Conservation (phyloP, 768 basidiomycete genomes). For the Pleurotus cornucopiae region DNA sequence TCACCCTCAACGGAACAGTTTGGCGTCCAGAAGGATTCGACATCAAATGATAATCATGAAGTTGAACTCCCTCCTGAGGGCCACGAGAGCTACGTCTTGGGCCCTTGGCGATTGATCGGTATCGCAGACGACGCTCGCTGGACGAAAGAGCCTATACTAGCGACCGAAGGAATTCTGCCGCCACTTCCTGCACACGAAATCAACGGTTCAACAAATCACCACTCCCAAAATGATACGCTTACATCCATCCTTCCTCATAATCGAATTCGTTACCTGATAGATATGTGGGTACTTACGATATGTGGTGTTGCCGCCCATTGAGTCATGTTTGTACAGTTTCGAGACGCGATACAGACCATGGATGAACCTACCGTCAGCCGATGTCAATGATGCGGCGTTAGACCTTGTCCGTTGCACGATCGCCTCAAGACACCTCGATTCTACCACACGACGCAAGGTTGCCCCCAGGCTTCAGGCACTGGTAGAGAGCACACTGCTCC, state of each 20-base stretch:
- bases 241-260: constrained; percentile 25
- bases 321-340: constrained; percentile 25
- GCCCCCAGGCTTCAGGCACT: constrained; percentile 36
- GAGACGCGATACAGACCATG: constrained; percentile 40
- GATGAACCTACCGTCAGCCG: constrained; percentile 32
- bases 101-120: constrained; percentile 35
- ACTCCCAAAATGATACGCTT: constrained; percentile 14
- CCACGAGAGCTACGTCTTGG: no score
- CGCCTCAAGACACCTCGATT: constrained; percentile 39
- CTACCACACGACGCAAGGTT: constrained; percentile 27
- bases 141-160: constrained; percentile 40
- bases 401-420: constrained; percentile 43
- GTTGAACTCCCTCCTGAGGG: not conserved
- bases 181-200: not conserved
- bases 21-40: not conserved
- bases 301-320: not conserved
- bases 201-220: not conserved
- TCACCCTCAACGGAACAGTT: not conserved
- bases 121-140: constrained; percentile 35
- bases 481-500: constrained; percentile 32
- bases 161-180: constrained; percentile 34
- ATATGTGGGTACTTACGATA: constrained; percentile 24
- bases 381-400: constrained; percentile 25
- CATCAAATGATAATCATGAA: not conserved
- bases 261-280: constrained; percentile 30